phyloP scores from a whole-genome alignment of 1,139 yeast species.

The Lodderomyces theae region DNA sequence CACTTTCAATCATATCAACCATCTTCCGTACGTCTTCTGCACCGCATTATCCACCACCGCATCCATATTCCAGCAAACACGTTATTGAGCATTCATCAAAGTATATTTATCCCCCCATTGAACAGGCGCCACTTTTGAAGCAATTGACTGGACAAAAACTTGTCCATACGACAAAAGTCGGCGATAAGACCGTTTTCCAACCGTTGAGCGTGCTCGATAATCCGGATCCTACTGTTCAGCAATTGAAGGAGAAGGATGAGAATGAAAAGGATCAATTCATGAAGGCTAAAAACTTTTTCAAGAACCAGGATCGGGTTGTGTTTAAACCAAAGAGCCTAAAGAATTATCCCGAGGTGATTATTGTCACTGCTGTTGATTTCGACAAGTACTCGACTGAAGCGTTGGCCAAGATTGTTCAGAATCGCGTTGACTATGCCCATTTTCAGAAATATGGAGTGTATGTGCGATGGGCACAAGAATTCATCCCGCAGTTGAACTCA shows the following conservation, averaged over 20 bases:
- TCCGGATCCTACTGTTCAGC: constrained; percentile 36
- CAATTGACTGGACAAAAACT: constrained; percentile 53
- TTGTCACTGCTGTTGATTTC: constrained; percentile 82
- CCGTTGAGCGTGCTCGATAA: constrained; percentile 50
- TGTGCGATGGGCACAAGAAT: constrained; percentile 81
- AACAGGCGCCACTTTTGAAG: constrained; percentile 58
- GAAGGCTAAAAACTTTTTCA: constrained; percentile 54
- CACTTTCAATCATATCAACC: constrained; percentile 16
- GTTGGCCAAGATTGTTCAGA: constrained; percentile 67
- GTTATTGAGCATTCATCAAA: constrained; percentile 45
- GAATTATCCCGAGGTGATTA: constrained; percentile 63
- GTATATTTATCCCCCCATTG: constrained; percentile 65
- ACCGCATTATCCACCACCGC: constrained; percentile 29
- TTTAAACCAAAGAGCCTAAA: constrained; percentile 38
- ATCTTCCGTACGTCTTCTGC: constrained; percentile 10
- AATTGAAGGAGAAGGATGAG: constrained; percentile 39
- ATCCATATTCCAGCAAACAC: constrained; percentile 33
- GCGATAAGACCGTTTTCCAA: constrained; percentile 30
- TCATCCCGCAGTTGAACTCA: constrained; percentile 55
- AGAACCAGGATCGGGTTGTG: constrained; percentile 63
- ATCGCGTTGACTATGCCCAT: constrained; percentile 79
- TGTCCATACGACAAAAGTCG: constrained; percentile 38
- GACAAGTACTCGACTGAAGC: constrained; percentile 61
- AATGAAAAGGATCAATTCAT: constrained; percentile 36
- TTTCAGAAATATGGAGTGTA: constrained; percentile 73